Base-by-base conservation (phyloP, 2,329 filamentous ascomycete species). In the Diaporthe sp. region DNA sequence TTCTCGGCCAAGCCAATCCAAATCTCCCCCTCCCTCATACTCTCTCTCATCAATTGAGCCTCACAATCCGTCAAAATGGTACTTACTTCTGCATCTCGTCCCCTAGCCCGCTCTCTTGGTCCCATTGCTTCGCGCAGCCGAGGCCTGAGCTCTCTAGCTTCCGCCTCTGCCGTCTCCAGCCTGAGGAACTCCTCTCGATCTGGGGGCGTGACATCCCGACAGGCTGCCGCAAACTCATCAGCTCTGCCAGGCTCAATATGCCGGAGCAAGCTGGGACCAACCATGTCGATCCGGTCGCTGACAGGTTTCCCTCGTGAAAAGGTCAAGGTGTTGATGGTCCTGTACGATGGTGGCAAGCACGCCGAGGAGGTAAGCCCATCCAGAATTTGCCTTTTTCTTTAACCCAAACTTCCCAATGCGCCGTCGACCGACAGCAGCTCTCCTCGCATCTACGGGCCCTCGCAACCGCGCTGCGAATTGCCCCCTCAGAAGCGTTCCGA, bases 261-360 rank as follows among this genome's bases (percentile, higher is more conserved):
- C 49, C 75, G 73, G 61, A 76, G 75, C 76, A 76, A 72, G 72
- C 68, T 78, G 76, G 73, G 75, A 72, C 65, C 75, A 31, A 63
- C 58, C 77, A 89, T 90, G 83, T 88, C 92, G 79, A 88, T 88
- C 81, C 91, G 91, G 87, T 90, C 86, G 86, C 88, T 90, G 83
- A 89, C 88, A 81, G 85, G 85, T 77, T 78, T 80, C 39, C 70
- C 73, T 81, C 84, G 83, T 83, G 84, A 86, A 86, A 85, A 98
- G 95, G 96, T 96, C 89, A 98, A 98, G 90, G 94, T 98, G 87
- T 93, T 98, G 84, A 90, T 96, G 84, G 94, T 98, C 81, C 91
- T 98, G 81, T 98, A 98, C 90, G 96, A 98, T 87, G 96, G 95
- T 85, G 91, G 92, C 84, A 89, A 95, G 88, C 95, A 98, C 89